Evolutionary conservation across 345 rosid genomes (phyloP).

Genomic region (Salix dunnii): DNA sequence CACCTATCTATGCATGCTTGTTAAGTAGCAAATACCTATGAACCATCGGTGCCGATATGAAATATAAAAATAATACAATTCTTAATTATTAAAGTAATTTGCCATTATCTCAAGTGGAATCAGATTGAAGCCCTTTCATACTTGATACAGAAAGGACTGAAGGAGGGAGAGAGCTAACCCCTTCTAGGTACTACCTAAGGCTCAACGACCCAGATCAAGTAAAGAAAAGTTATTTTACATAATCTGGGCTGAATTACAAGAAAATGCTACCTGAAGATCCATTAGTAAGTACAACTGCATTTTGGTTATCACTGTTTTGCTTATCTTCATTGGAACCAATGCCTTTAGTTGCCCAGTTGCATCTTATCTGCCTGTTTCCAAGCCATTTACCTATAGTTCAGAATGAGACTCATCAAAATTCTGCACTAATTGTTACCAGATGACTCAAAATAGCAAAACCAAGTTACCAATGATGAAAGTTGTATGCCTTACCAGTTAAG

Average conservation of each 20-base stretch:
- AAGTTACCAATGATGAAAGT: constrained; percentile 14
- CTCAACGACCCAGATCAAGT: background rate
- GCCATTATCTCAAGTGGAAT: background rate
- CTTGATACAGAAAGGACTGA: background rate
- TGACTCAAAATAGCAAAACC: background rate
- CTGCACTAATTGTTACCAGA: background rate
- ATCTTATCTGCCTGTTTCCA: constrained; percentile 90
- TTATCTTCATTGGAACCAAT: constrained; percentile 79
- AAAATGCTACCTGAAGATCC: constrained; percentile 30
- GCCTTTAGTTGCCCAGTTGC: constrained; percentile 97
- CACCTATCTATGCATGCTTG: background rate
- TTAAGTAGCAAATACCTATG: background rate
- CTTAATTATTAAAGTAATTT: background rate
- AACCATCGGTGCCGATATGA: background rate
- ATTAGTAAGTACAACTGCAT: constrained; percentile 33
- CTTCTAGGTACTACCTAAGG: background rate
- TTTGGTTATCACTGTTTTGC: constrained; percentile 71
- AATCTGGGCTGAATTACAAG: background rate
- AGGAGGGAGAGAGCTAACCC: background rate
- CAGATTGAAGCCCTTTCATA: background rate
- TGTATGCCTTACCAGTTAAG: constrained; percentile 60
- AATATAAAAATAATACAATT: background rate
- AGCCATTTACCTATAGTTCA: constrained; percentile 74
- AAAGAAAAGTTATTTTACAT: background rate
- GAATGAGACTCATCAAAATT: background rate